A percentile compares a stretch with the other conserved stretches of the same genome.
phyloP scores from a whole-genome alignment of 2,329 filamentous ascomycete species.

The Dactylellina leptospora region DNA sequence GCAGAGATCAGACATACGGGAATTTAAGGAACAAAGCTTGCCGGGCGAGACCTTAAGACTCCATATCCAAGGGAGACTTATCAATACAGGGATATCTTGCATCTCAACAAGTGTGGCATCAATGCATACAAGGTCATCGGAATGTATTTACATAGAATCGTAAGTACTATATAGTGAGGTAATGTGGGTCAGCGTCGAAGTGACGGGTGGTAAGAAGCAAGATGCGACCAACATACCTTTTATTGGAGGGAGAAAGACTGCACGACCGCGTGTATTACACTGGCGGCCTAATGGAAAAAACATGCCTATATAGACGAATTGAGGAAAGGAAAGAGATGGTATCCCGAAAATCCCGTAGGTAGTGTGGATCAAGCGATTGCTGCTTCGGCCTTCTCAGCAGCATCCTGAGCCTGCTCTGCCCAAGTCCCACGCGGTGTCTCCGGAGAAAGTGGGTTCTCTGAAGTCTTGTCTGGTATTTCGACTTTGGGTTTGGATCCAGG shows the following conservation, averaged over 20 bases:
- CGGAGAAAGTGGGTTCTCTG: slow-evolving; percentile 42
- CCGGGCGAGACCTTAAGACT: too few relatives aligned
- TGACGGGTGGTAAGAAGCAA: too few relatives aligned
- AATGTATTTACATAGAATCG: background rate
- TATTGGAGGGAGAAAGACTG: background rate
- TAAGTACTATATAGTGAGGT: too few relatives aligned
- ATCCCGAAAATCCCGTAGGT: background rate
- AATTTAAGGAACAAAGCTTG: too few relatives aligned
- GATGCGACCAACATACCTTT: too few relatives aligned
- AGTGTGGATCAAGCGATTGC: slow-evolving; percentile 11
- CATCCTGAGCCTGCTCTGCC: slow-evolving; percentile 50
- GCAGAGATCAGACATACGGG: too few relatives aligned
- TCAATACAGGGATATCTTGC: slow-evolving; percentile 5
- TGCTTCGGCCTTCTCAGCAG: slow-evolving; percentile 44
- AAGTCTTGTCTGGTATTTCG: slow-evolving; percentile 8
- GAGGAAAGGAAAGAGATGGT: background rate
- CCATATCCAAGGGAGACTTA: slow-evolving; percentile 4
- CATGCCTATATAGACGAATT: too few relatives aligned
- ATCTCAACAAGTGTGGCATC: background rate
- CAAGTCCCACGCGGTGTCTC: slow-evolving; percentile 45
- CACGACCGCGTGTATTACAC: too few relatives aligned
- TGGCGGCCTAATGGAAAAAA: too few relatives aligned
- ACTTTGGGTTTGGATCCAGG: slow-evolving; percentile 39
- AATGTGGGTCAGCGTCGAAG: too few relatives aligned
- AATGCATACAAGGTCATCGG: background rate